Percentiles rank a stretch among this genome's conserved stretches.
These are phyloP conservation scores for Suzukiozyma palmioleophila DNA, from an alignment of 1,139 yeast genomes.

Conservation along the genomic window DNA sequence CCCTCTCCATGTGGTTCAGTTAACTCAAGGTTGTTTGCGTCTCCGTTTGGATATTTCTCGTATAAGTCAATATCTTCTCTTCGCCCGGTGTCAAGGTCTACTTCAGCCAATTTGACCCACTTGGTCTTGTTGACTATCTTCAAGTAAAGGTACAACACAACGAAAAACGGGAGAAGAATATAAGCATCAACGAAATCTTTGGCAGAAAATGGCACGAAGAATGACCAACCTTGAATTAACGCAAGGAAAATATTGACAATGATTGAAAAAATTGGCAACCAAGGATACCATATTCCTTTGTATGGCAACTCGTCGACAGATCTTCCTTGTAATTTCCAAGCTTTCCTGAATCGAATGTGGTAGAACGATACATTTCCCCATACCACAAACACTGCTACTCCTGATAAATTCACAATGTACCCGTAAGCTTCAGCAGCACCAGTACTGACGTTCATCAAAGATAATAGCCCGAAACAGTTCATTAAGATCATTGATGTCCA, in stretches of 20 bases:
- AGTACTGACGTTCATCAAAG: conserved; percentile 46
- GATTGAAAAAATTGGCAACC: conserved; percentile 48
- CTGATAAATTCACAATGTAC: conserved; percentile 51
- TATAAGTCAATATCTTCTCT: conserved; percentile 26
- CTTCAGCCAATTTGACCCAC: conserved; percentile 35
- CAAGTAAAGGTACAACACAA: conserved; percentile 27
- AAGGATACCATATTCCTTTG: conserved; percentile 51
- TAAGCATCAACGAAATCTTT: conserved; percentile 63
- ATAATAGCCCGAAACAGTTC: conserved; percentile 47
- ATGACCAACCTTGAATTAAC: conserved; percentile 67
- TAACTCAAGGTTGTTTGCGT: neutral
- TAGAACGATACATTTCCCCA: conserved; percentile 52
- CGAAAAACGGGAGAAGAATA: conserved; percentile 56
- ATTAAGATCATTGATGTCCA: conserved; percentile 44
- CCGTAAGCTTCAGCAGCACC: conserved; percentile 52
- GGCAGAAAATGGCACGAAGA: conserved; percentile 57
- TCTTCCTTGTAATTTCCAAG: conserved; percentile 43
- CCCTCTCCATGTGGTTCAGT: neutral
- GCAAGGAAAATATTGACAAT: conserved; percentile 49
- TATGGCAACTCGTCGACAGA: conserved; percentile 48
- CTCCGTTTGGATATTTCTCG: neutral
- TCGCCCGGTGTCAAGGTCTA: conserved; percentile 45
- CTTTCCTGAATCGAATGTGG: conserved; percentile 48
- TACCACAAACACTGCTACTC: conserved; percentile 54
- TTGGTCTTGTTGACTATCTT: conserved; percentile 41